Conservation (phyloP, 2,329 filamentous ascomycete genomes). For the Beauveria bassiana region DNA sequence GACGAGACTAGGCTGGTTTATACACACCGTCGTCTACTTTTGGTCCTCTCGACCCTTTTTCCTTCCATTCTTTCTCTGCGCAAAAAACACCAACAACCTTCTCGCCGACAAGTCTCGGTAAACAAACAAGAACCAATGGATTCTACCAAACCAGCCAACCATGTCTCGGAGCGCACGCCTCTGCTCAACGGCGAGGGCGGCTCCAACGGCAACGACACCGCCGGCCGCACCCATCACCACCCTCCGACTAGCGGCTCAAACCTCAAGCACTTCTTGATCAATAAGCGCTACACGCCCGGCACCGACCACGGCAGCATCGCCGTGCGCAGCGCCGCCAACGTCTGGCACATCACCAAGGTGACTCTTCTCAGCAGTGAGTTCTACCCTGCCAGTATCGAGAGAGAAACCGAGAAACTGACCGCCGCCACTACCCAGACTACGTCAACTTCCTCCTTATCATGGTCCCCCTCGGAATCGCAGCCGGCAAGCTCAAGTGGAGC, state of each 20-base stretch:
- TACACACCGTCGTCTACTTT: not conserved
- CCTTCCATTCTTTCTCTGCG: too few species aligned
- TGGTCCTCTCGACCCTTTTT: not conserved
- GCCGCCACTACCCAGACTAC: slow-evolving; percentile 33
- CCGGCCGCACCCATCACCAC: not conserved
- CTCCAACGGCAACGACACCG: not conserved
- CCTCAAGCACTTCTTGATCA: slow-evolving; percentile 38
- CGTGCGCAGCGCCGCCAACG: slow-evolving; percentile 38
- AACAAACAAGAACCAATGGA: slow-evolving; percentile 19
- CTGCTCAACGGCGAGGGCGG: slow-evolving; percentile 30
- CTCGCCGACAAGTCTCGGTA: not conserved
- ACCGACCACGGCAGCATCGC: slow-evolving; percentile 38
- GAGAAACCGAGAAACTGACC: not conserved
- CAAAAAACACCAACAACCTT: not conserved
- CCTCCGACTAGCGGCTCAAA: slow-evolving; percentile 11
- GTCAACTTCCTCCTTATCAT: slow-evolving; percentile 66
- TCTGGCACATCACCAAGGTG: slow-evolving; percentile 50
- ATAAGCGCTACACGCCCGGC: slow-evolving; percentile 43
- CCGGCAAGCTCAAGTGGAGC: slow-evolving; percentile 54
- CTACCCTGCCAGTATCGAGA: not conserved
- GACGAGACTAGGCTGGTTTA: not conserved
- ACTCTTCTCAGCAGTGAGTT: slow-evolving; percentile 52
- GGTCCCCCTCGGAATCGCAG: slow-evolving; percentile 65
- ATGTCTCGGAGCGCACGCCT: slow-evolving; percentile 31
- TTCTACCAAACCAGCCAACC: slow-evolving; percentile 23